A percentile compares a stretch with the other conserved stretches of the same genome.
These are phyloP conservation scores for Scheffersomyces stambukii DNA, from an alignment of 1,139 yeast genomes.

Conservation along the genomic window DNA sequence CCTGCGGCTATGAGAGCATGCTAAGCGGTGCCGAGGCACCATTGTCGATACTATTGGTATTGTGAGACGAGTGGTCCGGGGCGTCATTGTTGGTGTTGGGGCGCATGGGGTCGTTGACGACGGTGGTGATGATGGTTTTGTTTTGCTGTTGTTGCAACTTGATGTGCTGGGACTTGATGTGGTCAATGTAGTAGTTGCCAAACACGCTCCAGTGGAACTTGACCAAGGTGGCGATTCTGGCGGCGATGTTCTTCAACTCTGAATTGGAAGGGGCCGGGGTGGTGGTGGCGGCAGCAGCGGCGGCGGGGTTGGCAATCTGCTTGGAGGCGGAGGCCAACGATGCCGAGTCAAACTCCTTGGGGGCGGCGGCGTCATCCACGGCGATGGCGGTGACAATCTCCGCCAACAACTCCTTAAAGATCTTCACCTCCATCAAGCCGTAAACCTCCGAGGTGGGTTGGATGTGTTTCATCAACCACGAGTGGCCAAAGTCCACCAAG, in stretches of 20 bases:
- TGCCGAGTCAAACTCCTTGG: not conserved
- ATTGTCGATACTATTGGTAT: slow-evolving; percentile 8
- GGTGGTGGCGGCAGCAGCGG: slow-evolving; percentile 8
- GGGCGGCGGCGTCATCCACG: slow-evolving; percentile 7
- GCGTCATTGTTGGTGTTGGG: slow-evolving; percentile 2
- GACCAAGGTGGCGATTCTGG: slow-evolving; percentile 52
- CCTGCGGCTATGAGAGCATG: slow-evolving; percentile 11
- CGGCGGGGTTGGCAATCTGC: slow-evolving; percentile 2
- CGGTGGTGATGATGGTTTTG: slow-evolving; percentile 1
- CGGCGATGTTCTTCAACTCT: slow-evolving; percentile 48
- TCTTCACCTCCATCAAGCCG: slow-evolving; percentile 68
- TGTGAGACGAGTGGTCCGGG: too few species aligned
- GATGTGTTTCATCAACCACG: slow-evolving; percentile 81
- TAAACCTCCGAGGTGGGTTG: slow-evolving; percentile 82
- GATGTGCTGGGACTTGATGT: slow-evolving; percentile 10
- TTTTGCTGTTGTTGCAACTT: slow-evolving; percentile 8
- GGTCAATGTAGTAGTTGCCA: slow-evolving; percentile 43
- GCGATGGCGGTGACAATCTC: slow-evolving; percentile 24
- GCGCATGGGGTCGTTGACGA: not conserved
- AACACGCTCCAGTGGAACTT: slow-evolving; percentile 77
- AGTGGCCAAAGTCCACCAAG: slow-evolving; percentile 62
- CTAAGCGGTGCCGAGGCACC: slow-evolving; percentile 10
- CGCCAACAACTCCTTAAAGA: slow-evolving; percentile 47
- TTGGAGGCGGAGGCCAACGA: slow-evolving; percentile 4
- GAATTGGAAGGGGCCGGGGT: slow-evolving; percentile 18